Conservation (phyloP, 163 green algal genomes). For the Scenedesmus sp. region DNA sequence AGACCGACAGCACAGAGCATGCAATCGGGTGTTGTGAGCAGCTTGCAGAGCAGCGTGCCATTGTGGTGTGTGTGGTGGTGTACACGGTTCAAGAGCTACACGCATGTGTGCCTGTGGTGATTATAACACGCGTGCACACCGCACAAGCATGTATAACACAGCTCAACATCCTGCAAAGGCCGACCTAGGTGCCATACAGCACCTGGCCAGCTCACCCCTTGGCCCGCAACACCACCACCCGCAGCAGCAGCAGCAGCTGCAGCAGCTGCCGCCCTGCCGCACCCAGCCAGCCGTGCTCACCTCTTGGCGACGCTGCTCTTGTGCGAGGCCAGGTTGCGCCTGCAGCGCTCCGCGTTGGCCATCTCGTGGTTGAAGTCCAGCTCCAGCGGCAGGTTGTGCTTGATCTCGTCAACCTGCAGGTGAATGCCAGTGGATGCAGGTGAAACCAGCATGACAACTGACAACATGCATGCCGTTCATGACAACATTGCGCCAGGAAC, state of each 20-base stretch:
- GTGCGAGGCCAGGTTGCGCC: slow-evolving; percentile 69
- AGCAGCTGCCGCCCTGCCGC: background rate
- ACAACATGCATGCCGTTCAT: background rate
- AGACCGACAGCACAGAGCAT: background rate
- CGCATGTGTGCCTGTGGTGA: background rate
- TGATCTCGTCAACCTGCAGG: slow-evolving; percentile 73
- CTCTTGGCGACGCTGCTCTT: slow-evolving; percentile 34
- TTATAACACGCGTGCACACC: background rate
- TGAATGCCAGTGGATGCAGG: background rate
- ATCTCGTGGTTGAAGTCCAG: slow-evolving; percentile 90
- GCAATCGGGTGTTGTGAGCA: background rate
- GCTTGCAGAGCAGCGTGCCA: too few relatives aligned
- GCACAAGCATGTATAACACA: background rate
- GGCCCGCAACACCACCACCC: background rate
- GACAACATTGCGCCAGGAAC: too few relatives aligned
- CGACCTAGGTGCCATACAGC: background rate
- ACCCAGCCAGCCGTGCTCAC: slow-evolving; percentile 17
- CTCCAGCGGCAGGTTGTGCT: slow-evolving; percentile 85
- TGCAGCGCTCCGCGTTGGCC: slow-evolving; percentile 80
- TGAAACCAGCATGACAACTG: background rate
- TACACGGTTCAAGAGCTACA: background rate
- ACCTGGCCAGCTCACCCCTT: background rate
- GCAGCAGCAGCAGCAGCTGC: background rate
- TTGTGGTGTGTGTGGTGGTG: background rate
- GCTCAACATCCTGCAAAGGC: background rate